A percentile compares a stretch with the other conserved stretches of the same genome.
Evolutionary conservation across 495 filamentous ascomycete genomes (phyloP).

Genomic region (Talaromyces nanjingensis): DNA sequence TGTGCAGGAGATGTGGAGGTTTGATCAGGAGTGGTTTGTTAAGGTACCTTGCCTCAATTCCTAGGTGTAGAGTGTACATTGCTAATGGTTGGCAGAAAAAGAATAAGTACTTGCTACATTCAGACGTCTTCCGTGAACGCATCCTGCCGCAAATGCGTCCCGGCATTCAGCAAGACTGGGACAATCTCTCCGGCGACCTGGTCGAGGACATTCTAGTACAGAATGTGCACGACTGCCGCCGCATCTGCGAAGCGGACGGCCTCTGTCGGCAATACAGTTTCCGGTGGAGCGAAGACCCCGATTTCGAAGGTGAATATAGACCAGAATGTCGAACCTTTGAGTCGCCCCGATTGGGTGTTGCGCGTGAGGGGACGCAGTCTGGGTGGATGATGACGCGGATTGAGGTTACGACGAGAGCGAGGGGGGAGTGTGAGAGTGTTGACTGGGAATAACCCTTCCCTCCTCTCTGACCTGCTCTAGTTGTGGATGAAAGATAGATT

Average conservation of each 20-base stretch:
- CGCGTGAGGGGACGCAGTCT: constrained; percentile 20
- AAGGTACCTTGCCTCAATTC: too few species aligned
- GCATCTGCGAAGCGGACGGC: constrained; percentile 20
- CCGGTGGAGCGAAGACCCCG: constrained; percentile 20
- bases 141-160: constrained; percentile 30
- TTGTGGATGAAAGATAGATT: background rate
- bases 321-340: constrained; percentile 25
- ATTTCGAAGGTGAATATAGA: background rate
- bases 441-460: constrained; percentile 13
- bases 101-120: constrained; percentile 31
- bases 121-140: constrained; percentile 38
- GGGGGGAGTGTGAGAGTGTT: constrained; percentile 24
- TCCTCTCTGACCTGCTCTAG: background rate
- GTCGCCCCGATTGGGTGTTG: constrained; percentile 26
- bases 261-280: constrained; percentile 29
- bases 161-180: constrained; percentile 30
- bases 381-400: constrained; percentile 31
- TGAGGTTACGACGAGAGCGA: constrained; percentile 24
- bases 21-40: constrained; percentile 32
- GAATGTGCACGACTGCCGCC: constrained; percentile 29
- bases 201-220: constrained; percentile 21
- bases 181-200: constrained; percentile 33
- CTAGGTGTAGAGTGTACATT: too few species aligned
- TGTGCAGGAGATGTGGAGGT: constrained; percentile 32
- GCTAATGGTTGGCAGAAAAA: constrained; percentile 21